phyloP scores from a whole-genome alignment of 352 stramenopile species.

The Phytophthora capsici region DNA sequence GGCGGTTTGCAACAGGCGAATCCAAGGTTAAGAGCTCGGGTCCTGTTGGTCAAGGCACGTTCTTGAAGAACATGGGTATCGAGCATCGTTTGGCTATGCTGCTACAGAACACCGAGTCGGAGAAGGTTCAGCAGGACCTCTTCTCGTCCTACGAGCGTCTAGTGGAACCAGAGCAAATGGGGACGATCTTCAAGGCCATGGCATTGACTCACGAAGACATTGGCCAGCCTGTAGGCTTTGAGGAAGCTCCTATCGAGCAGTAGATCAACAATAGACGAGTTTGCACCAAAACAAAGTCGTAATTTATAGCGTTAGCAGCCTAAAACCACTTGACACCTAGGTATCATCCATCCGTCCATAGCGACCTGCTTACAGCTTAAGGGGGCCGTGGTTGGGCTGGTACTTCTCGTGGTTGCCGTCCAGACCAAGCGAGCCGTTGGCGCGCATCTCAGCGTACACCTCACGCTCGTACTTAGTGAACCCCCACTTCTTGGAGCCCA shows the following conservation, averaged over 20 bases:
- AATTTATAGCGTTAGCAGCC: constrained; percentile 49
- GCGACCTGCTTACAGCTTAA: constrained; percentile 58
- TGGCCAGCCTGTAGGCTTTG: constrained; percentile 70
- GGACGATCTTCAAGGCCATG: constrained; percentile 95
- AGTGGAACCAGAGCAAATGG: constrained; percentile 93
- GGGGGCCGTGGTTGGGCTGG: constrained; percentile 87
- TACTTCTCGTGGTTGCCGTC: constrained; percentile 99
- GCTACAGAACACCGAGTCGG: constrained; percentile 84
- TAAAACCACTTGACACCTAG: constrained; percentile 20
- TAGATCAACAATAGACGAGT: background rate
- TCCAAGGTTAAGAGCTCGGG: constrained; percentile 80
- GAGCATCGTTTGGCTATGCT: constrained; percentile 91
- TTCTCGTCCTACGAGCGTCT: constrained; percentile 94
- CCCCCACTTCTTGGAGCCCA: constrained; percentile 99
- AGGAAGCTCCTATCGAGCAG: constrained; percentile 23
- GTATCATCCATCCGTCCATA: constrained; percentile 24
- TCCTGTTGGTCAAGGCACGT: constrained; percentile 91
- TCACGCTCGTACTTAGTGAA: constrained; percentile 99
- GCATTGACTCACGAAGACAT: constrained; percentile 76
- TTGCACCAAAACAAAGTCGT: constrained; percentile 48
- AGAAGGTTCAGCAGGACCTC: constrained; percentile 87
- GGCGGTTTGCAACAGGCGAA: constrained; percentile 65
- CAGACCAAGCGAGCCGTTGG: constrained; percentile 92
- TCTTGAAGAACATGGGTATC: constrained; percentile 96
- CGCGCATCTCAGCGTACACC: constrained; percentile 97